Conservation (phyloP, 768 basidiomycete species). For the Stropharia rugosoannulata region DNA sequence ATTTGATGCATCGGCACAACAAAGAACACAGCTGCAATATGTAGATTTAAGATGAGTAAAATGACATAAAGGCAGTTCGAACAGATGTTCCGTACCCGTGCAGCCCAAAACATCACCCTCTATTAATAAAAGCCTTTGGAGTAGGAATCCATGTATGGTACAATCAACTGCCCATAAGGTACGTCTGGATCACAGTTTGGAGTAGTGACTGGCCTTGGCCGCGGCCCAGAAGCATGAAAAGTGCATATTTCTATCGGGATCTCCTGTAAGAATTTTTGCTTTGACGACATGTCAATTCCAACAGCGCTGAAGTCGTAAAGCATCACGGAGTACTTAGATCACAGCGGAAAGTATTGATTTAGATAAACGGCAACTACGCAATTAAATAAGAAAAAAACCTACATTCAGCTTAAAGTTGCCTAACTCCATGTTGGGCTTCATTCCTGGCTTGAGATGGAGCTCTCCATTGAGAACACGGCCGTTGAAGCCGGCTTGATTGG, state of each 20-base stretch:
- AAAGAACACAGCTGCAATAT: too few relatives aligned
- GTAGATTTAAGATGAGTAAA: too few relatives aligned
- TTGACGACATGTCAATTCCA: conserved; percentile 23
- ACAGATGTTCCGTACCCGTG: too few relatives aligned
- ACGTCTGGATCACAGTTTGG: conserved; percentile 21
- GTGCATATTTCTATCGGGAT: conserved; percentile 35
- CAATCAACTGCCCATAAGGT: neutral
- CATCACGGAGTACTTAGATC: conserved; percentile 34
- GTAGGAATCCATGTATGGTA: conserved; percentile 3
- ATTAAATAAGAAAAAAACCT: neutral
- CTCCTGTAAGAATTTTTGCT: conserved; percentile 22
- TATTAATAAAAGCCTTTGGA: conserved; percentile 11
- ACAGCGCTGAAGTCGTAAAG: conserved; percentile 35
- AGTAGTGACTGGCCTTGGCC: conserved; percentile 26
- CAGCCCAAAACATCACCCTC: too few relatives aligned
- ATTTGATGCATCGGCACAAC: too few relatives aligned
- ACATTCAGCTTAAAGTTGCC: conserved; percentile 37
- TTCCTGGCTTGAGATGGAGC: conserved; percentile 30
- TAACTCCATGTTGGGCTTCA: conserved; percentile 35
- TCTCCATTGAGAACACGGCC: conserved; percentile 31
- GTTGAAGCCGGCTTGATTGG: conserved; percentile 14
- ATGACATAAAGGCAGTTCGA: too few relatives aligned
- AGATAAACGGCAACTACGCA: neutral
- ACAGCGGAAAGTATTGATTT: neutral
- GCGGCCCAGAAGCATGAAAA: conserved; percentile 24